These are phyloP conservation scores for Epichloe hybrida DNA, from an alignment of 2,329 filamentous ascomycete species.

Conservation along the genomic window DNA sequence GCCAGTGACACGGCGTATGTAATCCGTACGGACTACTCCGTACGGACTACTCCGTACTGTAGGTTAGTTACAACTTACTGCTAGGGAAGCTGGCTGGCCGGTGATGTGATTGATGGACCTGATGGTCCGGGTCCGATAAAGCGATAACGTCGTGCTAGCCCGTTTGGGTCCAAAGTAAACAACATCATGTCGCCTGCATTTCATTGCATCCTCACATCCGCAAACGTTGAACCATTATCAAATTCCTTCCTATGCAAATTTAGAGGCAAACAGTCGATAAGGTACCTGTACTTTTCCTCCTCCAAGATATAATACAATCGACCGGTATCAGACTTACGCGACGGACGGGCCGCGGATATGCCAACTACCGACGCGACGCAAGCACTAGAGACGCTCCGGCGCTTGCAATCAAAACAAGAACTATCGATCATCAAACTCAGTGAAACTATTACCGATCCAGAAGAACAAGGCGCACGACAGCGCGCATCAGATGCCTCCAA, in stretches of 20 bases:
- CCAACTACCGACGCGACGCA: slow-evolving; percentile 21
- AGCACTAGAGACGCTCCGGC: slow-evolving; percentile 34
- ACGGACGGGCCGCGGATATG: slow-evolving; percentile 12
- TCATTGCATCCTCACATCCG: not conserved
- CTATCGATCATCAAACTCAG: slow-evolving; percentile 66
- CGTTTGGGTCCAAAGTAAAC: slow-evolving; percentile 7
- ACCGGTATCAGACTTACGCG: not conserved
- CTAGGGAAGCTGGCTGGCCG: too few species aligned
- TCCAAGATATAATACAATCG: not conserved
- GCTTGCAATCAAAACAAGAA: slow-evolving; percentile 43
- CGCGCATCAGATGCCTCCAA: slow-evolving; percentile 62
- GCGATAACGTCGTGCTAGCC: slow-evolving; percentile 5
- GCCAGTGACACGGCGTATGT: not conserved
- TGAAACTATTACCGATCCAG: slow-evolving; percentile 53
- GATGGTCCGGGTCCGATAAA: not conserved
- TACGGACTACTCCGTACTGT: too few species aligned
- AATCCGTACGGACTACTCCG: too few species aligned
- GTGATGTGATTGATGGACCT: too few species aligned
- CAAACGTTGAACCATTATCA: not conserved
- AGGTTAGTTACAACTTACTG: not conserved
- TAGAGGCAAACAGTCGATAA: not conserved
- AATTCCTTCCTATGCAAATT: not conserved
- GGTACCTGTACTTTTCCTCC: not conserved
- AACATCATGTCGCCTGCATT: not conserved
- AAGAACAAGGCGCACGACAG: slow-evolving; percentile 25